Base-by-base conservation (phyloP, 306 rosid genomes). In the Arachis stenosperma region DNA sequence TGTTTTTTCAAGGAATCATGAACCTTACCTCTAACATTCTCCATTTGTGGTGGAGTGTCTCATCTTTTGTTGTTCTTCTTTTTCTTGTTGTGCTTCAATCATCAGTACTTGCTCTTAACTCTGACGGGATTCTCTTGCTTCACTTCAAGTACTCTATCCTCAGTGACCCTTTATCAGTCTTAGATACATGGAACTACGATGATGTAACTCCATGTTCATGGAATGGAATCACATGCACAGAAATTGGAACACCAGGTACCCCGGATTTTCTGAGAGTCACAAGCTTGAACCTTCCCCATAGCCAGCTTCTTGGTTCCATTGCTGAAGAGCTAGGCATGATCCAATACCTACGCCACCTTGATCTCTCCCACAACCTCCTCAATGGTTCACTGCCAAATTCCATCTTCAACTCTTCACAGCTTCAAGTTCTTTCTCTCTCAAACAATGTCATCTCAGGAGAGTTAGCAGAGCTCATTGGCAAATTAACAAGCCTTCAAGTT, bases 181-280 rank as follows among this genome's bases (percentile, higher is more conserved):
- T 94, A 36, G 82, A 82, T 2, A 80, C 22, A 81, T 94, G 97
- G 99, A 83, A 88, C 86, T 85, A 84, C 63, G 22, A 77, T 36
- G 96, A 91, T 59, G 79, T 5, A 29, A 86, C 94, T 2, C 96
- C 97, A 9, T 94, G 99, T 79, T 88, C 95, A 7, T 94, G 99
- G 99, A 69, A 6, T 30, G 99, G 99, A 75, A 90, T 94, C 66
- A 79, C 88, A 13, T 94, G 99, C 84, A 50, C 84, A 4, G 86
- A 83, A 64, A 39, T 86, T 15, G 88, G 69, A 42, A 5, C 6
- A 63, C 81, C 85, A 3, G 85, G 85, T 27, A 78, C 84, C 36
- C 70, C 72, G 43, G 90, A 79, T 14, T 70, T 79, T 78, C 72
- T 84, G 69, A 82, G 97, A 71, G 99, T 89, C 48, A 88, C 92